Evolutionary conservation across 495 filamentous ascomycete species (phyloP), one percentile per base, ranked within the genome.

Genomic region (Talaromyces ruber): DNA sequence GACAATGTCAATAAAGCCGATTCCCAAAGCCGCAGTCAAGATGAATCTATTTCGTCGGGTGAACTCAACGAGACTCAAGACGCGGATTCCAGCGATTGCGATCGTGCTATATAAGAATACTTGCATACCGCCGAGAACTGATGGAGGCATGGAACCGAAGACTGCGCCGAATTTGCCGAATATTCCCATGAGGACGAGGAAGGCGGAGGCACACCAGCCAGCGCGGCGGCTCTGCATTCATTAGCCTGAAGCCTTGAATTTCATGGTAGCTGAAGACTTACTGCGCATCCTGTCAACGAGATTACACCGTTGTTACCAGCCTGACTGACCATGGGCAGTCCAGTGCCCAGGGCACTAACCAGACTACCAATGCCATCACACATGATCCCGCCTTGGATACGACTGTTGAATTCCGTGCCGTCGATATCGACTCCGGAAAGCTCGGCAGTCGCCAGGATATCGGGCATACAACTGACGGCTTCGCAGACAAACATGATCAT

Each of bases 291-390:
- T 1, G 90, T 93, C 32, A 93, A 76, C 16, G 89, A 85, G 63
- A 94, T 93, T 43, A 96, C 91, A 55, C 90, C 84, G 69, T 94
- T 96, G 71, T 94, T 94, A 70, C 92, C 89, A 0, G 90, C 86
- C 59, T 83, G 82, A 69, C 82, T 88, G 9, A 81, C 83, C 85
- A 92, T 88, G 32, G 90, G 88, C 0, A 88, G 86, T 37, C 89
- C 88, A 29, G 91, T 93, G 67, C 82, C 84, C 26, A 93, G 79
- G 2, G 85, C 88, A 43, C 89, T 88, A 24, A 96, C 72, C 64
- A 92, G 69, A 25, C 91, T 89, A 67, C 89, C 92, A 43, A 92
- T 62, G 18, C 91, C 90, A 65, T 94, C 91, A 2, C 89, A 88
- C 0, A 95, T 72, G 32, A 94, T 83, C 51, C 91, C 91, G 22